Conservation (phyloP, 257 asterid genomes). For the Scutellaria galericulata region DNA sequence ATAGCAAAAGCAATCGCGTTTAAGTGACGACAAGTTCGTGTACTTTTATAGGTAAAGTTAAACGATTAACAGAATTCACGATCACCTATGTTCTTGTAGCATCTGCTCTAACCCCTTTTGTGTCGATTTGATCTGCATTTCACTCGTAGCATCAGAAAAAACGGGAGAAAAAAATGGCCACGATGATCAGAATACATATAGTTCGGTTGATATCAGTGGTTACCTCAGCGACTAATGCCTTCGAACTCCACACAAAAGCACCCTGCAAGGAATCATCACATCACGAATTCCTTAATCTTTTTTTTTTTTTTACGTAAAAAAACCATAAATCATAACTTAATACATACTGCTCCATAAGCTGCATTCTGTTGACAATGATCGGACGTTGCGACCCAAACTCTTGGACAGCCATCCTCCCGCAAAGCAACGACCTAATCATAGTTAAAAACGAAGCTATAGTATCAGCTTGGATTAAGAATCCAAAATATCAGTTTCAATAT, state of each 20-base stretch:
- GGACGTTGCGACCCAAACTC: conserved; percentile 97
- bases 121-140: conserved; percentile 86
- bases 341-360: conserved; percentile 88
- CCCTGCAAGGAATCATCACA: conserved; percentile 58
- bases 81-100: conserved; percentile 81
- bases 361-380: conserved; percentile 86
- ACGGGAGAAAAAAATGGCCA: conserved; percentile 21
- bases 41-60: not conserved
- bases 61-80: not conserved
- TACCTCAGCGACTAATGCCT: conserved; percentile 96
- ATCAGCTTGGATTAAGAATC: conserved; percentile 21
- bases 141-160: conserved; percentile 46
- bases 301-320: not conserved
- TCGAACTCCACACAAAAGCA: conserved; percentile 94
- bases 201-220: conserved; percentile 23
- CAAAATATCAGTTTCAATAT: not conserved
- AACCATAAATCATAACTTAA: too few relatives aligned
- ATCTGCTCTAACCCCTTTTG: conserved; percentile 85
- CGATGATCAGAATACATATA: conserved; percentile 14
- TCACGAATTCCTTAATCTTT: not conserved
- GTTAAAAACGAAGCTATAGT: conserved; percentile 11
- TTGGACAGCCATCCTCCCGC: conserved; percentile 94
- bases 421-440: conserved; percentile 75
- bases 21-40: too few relatives aligned
- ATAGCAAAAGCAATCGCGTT: not conserved